Evolutionary conservation across 148 eudicot genomes (phyloP).

Genomic region (Vaccinium myrtillus): DNA sequence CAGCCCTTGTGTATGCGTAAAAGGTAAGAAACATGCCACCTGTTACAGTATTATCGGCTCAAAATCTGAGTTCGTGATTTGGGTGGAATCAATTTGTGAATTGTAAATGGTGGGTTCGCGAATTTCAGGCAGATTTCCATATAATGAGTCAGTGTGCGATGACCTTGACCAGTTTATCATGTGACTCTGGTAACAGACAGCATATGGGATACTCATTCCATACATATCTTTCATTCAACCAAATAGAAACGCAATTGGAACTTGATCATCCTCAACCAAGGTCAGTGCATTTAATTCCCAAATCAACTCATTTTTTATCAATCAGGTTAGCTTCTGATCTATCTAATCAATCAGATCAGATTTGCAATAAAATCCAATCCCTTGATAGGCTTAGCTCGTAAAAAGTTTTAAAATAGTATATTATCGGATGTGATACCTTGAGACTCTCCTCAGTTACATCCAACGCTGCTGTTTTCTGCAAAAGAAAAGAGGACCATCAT

Average conservation of each 20-base stretch:
- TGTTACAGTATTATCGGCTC: too few relatives aligned
- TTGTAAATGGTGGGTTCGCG: too few relatives aligned
- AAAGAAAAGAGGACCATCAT: conserved; percentile 16
- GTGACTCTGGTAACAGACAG: neutral
- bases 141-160: too few relatives aligned
- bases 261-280: conserved; percentile 3
- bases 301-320: neutral
- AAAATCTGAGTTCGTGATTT: too few relatives aligned
- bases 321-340: conserved; percentile 3
- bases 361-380: neutral
- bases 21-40: too few relatives aligned
- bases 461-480: conserved; percentile 75
- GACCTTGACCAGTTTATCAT: too few relatives aligned
- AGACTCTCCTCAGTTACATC: conserved; percentile 75
- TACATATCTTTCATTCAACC: neutral
- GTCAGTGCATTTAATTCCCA: neutral
- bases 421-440: conserved; percentile 50
- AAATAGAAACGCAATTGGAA: conserved; percentile 1
- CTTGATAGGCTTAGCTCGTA: neutral
- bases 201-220: neutral
- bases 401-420: neutral
- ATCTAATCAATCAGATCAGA: neutral
- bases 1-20: too few relatives aligned
- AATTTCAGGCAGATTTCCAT: too few relatives aligned
- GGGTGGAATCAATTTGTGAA: too few relatives aligned